Base-by-base conservation (phyloP, 176 grass and related monocot genomes). In the Juncus effusus region DNA sequence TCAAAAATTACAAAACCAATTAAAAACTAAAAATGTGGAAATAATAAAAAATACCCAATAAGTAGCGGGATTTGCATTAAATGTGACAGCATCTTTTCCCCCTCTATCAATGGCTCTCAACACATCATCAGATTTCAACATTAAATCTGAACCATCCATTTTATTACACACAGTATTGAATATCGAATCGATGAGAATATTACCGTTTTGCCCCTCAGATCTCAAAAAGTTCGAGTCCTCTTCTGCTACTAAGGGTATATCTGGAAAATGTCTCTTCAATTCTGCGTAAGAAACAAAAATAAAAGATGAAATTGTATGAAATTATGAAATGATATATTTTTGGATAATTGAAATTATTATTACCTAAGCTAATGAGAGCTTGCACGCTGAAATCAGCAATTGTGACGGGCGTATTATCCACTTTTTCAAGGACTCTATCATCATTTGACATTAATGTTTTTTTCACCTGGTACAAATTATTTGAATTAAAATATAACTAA, bases 101-200 rank as follows among this genome's bases (percentile, higher is more conserved):
- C 93, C 93, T 84, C 85, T 89, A 73, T 89, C 93, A 77, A 96
- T 91, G 74, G 93, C 88, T 54, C 79, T 84, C 73, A 97, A 78
- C 67, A 96, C 79, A 79, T 79, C 79, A 52, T 86, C 72, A 75
- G 70, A 56, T 40, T 64, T 96, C 56, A 96, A 86, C 53, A 56
- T 72, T 57, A 76, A 76, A 72, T 65, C 55, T 13, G 8, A 65
- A 67, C 58, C 78, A 38, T 61, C 82, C 38, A 73, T 69, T 62
- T 91, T 84, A 75, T 82, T 79, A 38, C 62, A 42, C 12, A 97
- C 80, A 37, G 72, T 75, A 69, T 69, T 67, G 60, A 80, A 89
- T 78, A 97, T 82, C 58, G 85, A 70, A 45, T 97, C 56, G 38
- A 97, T 72, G 60, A 91, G 79, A 65, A 77, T 42, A 67, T 67